Conservation (phyloP, 495 filamentous ascomycete species). For the Xylaria venustula region DNA sequence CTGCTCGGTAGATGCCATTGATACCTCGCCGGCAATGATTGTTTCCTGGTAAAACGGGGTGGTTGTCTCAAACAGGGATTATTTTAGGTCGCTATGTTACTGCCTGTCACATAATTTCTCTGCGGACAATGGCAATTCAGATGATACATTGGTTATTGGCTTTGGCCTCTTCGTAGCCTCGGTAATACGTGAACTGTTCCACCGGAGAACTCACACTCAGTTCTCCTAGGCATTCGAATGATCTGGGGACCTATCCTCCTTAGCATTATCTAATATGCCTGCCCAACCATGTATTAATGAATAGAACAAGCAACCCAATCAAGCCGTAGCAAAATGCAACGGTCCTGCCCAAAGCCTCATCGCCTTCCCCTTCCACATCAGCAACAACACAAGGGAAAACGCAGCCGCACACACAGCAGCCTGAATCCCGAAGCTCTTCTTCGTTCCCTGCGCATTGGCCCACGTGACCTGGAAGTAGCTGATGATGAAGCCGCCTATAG, state of each 20-base stretch:
- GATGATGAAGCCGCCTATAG: conserved; percentile 49
- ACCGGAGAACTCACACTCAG: no score
- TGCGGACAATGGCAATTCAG: no score
- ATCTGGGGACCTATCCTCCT: no score
- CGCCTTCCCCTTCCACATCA: conserved; percentile 47
- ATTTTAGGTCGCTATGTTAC: no score
- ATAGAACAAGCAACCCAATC: background rate
- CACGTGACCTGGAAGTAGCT: conserved; percentile 49
- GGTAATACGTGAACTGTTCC: no score
- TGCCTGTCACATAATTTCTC: no score
- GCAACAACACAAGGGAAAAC: conserved; percentile 38
- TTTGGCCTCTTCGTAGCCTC: no score
- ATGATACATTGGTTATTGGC: no score
- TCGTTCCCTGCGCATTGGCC: conserved; percentile 35
- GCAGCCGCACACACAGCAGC: conserved; percentile 42
- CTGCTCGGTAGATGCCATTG: background rate
- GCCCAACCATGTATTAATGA: background rate
- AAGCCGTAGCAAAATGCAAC: conserved; percentile 23
- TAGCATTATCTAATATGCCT: background rate
- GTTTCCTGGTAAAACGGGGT: no score
- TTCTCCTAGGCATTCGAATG: no score
- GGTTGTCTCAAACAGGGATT: no score
- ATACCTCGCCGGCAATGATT: no score
- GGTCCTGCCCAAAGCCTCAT: conserved; percentile 35
- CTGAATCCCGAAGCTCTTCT: conserved; percentile 50